Evolutionary conservation across 164 flowering plant genomes (phyloP), one percentile per base, ranked within the genome.

Genomic region (Buxus sempervirens): DNA sequence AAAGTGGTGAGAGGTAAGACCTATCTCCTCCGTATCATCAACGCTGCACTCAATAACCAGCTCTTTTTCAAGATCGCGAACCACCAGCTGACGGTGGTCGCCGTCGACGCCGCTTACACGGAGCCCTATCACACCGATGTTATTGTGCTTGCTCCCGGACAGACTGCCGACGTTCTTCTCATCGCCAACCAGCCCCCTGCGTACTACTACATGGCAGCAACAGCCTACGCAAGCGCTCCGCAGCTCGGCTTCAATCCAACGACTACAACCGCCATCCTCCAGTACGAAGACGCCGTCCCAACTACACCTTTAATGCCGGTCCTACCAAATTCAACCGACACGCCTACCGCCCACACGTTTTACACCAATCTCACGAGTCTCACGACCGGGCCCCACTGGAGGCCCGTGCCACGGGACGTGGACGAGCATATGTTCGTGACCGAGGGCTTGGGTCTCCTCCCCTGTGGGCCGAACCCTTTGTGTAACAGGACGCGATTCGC

Each of bases 341-440:
- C 72, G 9, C 18, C 36, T 19, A 54, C 67, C 5, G 72, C 72
- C 54, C 18, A 25, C 61, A 54, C 24, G 16, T 70, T 70, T 38
- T 54, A 26, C 65, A 49, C 10, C 59, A 72, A 53, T 10, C n/a
- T 72, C 13, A 72, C 70, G 7, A 54, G 70, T 28, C 69, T 59
- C n/a, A 24, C 26, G 1, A 65, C 3, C 64, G 5, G 65, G 53
- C 22, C 75, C 75, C 0, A 26, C 15, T 1, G n/a, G n/a, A n/a
- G n/a, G n/a, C n/a, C n/a, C n/a, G n/a, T n/a, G n/a, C n/a, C n/a
- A n/a, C n/a, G n/a, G n/a, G 19, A 49, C 7, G 65, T 66, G 26
- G 70, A 72, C 51, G 65, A 72, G 21, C n/a, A 48, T 58, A 65
- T 72, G 70, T 72, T 72, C 62, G 20, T 72, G 1, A 72, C 75